phyloP scores from a whole-genome alignment of 164 flowering plant species.

The Vitis riparia region DNA sequence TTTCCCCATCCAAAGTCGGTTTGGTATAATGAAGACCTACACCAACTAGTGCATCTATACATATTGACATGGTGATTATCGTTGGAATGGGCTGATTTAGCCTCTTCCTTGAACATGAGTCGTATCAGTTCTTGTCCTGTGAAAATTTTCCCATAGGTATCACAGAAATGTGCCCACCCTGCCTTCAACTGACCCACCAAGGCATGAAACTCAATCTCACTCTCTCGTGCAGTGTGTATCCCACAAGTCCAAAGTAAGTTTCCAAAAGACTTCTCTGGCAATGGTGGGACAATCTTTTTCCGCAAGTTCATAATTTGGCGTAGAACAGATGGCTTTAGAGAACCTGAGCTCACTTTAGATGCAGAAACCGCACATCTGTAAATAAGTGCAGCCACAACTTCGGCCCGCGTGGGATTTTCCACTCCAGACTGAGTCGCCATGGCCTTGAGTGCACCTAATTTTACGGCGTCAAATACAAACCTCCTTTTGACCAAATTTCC shows the following conservation, averaged over 20 bases:
- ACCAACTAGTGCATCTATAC: slow-evolving; percentile 1
- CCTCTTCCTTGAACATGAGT: neutral
- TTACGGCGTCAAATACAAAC: neutral
- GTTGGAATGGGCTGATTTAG: too few relatives aligned
- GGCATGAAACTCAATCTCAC: neutral
- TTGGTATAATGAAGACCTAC: neutral
- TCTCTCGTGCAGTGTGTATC: neutral
- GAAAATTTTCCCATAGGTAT: neutral
- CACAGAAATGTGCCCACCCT: neutral
- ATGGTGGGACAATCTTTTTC: neutral
- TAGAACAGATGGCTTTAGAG: neutral
- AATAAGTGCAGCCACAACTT: neutral
- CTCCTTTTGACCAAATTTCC: neutral
- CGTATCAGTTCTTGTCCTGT: neutral
- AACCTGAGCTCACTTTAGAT: neutral
- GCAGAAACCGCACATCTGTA: neutral
- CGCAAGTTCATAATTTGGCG: slow-evolving; percentile 18
- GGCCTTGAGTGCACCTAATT: neutral
- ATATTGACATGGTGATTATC: neutral
- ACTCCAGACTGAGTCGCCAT: neutral
- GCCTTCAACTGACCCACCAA: neutral
- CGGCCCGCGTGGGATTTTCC: neutral
- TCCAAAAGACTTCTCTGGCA: neutral
- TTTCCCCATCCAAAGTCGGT: slow-evolving; percentile 10
- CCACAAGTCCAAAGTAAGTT: too few relatives aligned